Conservation (phyloP, 139 green algal species). For the Chlamydomonas eustigma region DNA sequence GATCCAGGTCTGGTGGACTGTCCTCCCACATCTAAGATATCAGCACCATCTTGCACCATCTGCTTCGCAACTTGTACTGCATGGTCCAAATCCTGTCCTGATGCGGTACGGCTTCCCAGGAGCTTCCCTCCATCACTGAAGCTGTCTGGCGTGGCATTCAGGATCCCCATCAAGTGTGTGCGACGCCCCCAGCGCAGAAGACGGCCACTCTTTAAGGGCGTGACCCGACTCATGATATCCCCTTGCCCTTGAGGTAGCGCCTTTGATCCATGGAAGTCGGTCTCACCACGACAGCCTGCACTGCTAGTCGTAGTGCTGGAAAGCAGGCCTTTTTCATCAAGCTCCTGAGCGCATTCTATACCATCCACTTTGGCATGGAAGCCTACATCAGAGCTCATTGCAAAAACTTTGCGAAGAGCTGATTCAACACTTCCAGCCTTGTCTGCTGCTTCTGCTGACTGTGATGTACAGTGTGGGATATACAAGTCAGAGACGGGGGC, state of each 20-base stretch:
- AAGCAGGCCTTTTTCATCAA: neutral
- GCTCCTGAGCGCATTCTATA: neutral
- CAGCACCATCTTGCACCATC: constrained; percentile 74
- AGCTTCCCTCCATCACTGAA: constrained; percentile 85
- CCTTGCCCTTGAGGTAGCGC: constrained; percentile 1
- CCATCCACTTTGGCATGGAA: neutral
- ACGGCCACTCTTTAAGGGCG: neutral
- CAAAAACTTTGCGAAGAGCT: too few species aligned
- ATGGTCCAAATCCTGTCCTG: constrained; percentile 16
- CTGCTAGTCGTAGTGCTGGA: neutral
- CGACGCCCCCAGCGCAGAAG: neutral
- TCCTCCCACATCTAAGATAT: constrained; percentile 90
- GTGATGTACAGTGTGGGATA: neutral
- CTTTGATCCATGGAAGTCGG: too few species aligned
- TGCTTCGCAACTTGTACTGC: constrained; percentile 55
- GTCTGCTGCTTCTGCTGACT: neutral
- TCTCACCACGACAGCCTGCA: too few species aligned
- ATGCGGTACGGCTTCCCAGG: neutral
- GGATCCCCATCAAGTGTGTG: constrained; percentile 39
- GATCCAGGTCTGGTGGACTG: constrained; percentile 90
- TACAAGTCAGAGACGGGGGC: constrained; percentile 61
- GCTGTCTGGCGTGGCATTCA: constrained; percentile 96
- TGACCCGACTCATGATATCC: constrained; percentile 10
- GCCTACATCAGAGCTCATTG: too few species aligned
- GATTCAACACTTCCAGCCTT: neutral